These are phyloP conservation scores for Sanghuangporus weigelae DNA, from an alignment of 1,284 basidiomycete genomes.

Conservation along the genomic window DNA sequence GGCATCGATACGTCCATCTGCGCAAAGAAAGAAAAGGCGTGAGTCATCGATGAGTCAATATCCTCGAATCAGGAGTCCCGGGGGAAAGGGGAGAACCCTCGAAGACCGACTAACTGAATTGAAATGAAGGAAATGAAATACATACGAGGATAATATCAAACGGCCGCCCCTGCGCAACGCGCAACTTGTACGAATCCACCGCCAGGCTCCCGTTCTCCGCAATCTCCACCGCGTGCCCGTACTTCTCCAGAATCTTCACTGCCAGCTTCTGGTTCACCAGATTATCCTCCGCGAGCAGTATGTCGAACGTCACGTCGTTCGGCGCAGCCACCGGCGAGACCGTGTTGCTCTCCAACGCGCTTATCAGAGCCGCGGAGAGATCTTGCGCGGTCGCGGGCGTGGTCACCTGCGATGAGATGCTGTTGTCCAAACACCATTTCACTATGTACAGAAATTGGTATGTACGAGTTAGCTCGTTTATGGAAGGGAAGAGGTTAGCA, in stretches of 20 bases:
- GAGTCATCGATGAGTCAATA: background rate
- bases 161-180: constrained; percentile 65
- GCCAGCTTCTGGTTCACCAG: constrained; percentile 97
- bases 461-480: background rate
- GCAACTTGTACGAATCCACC: constrained; percentile 81
- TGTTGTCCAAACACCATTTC: constrained; percentile 89
- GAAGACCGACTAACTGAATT: background rate
- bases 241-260: constrained; percentile 95
- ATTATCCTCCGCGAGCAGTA: constrained; percentile 97
- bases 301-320: constrained; percentile 86
- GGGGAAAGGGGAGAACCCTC: background rate
- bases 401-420: constrained; percentile 87
- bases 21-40: background rate
- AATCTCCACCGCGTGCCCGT: constrained; percentile 94
- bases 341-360: constrained; percentile 91
- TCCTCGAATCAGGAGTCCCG: constrained; percentile 1
- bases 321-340: constrained; percentile 75
- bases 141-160: constrained; percentile 85
- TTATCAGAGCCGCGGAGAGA: constrained; percentile 87
- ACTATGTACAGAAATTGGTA: constrained; percentile 39
- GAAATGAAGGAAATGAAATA: constrained; percentile 18
- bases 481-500: constrained; percentile 25
- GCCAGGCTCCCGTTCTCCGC: constrained; percentile 96
- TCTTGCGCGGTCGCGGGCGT: constrained; percentile 89
- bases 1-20: constrained; percentile 99